Conservation (phyloP, 306 rosid genomes). For the Quercus agrifolia region DNA sequence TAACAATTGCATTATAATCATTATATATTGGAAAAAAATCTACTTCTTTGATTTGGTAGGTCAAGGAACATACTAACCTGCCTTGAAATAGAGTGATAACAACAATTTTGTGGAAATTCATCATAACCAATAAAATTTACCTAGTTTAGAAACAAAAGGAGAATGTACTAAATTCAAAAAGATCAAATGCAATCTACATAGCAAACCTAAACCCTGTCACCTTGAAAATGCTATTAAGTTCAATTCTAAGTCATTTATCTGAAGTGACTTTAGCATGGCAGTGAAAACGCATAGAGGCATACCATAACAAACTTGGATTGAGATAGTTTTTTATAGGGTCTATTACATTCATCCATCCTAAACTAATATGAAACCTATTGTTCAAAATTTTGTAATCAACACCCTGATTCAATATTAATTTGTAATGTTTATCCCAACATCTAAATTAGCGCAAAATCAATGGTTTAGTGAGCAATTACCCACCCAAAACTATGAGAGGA, state of each 20-base stretch:
- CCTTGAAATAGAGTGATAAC: background rate
- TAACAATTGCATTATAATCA: background rate
- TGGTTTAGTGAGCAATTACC: no score
- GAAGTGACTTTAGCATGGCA: background rate
- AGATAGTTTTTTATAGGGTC: background rate
- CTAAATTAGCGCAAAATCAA: no score
- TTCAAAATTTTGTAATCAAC: no score
- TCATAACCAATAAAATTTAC: no score
- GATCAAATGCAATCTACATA: background rate
- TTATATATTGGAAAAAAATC: slow-evolving; percentile 4
- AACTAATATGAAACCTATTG: no score
- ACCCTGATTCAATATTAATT: no score
- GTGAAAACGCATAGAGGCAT: background rate
- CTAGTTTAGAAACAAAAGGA: background rate
- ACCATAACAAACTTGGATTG: background rate
- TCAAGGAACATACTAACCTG: background rate
- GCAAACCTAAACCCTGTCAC: background rate
- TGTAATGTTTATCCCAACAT: no score
- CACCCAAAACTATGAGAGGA: no score
- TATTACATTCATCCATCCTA: no score
- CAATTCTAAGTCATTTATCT: background rate
- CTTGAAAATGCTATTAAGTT: background rate
- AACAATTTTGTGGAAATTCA: background rate
- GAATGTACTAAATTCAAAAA: background rate
- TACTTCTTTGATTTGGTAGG: slow-evolving; percentile 18